A percentile compares a stretch with the other conserved stretches of the same genome.
phyloP scores from a whole-genome alignment of 2,329 filamentous ascomycete species.

The Hymenoscyphus fructigenus region DNA sequence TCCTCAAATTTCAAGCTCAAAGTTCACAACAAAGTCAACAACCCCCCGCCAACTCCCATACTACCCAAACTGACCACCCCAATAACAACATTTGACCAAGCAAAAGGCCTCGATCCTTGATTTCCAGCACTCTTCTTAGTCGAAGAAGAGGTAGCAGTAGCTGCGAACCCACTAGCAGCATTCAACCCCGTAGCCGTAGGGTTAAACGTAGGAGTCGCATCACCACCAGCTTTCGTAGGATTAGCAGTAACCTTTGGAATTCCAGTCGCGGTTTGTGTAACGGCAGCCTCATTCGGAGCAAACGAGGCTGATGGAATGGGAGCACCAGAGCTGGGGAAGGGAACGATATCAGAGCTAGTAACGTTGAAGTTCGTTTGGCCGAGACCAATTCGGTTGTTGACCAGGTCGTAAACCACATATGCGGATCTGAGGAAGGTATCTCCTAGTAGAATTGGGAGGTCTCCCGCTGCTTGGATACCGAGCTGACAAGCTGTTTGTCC shows the following conservation, averaged over 20 bases:
- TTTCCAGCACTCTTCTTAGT: conserved; percentile 29
- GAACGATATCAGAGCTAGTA: conserved; percentile 34
- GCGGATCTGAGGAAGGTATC: conserved; percentile 55
- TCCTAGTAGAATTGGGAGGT: conserved; percentile 42
- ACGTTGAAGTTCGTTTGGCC: conserved; percentile 49
- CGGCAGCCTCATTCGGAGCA: conserved; percentile 26
- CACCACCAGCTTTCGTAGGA: conserved; percentile 21
- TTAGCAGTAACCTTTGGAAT: conserved; percentile 25
- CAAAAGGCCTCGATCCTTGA: conserved; percentile 29
- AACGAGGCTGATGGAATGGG: conserved; percentile 30
- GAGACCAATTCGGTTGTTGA: conserved; percentile 50
- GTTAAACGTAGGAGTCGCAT: conserved; percentile 27
- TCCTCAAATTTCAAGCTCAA: not conserved
- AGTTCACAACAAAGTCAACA: conserved; percentile 28
- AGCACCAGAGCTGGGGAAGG: conserved; percentile 32
- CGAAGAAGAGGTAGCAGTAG: conserved; percentile 10
- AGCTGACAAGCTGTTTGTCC: conserved; percentile 50
- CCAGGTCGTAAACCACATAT: conserved; percentile 55
- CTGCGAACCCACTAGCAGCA: conserved; percentile 32
- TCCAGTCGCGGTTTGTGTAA: conserved; percentile 33
- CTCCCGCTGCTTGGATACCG: conserved; percentile 46
- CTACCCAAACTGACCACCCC: conserved; percentile 21
- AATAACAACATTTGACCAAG: conserved; percentile 30
- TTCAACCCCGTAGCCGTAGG: conserved; percentile 30
- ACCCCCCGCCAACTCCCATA: conserved; percentile 31